These are phyloP conservation scores for Phytopythium ostracodes DNA, from an alignment of 352 stramenopile species.

Conservation along the genomic window DNA sequence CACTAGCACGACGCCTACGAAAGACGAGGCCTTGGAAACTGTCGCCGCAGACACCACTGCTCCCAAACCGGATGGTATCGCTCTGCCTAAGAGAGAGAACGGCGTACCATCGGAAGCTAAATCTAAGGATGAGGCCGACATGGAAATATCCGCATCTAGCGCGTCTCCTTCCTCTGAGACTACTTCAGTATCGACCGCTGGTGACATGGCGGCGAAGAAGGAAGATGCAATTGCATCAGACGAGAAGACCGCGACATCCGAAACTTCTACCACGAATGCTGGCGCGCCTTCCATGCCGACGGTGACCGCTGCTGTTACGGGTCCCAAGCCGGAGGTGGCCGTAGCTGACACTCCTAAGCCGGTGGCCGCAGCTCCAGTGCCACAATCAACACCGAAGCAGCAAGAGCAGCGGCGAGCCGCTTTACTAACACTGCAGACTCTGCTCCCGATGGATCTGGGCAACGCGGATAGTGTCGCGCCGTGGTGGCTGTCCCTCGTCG, in stretches of 20 bases:
- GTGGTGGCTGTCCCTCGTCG: conserved; percentile 77
- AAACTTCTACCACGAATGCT: not conserved
- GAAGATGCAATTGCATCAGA: not conserved
- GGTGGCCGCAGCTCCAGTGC: not conserved
- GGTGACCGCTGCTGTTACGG: not conserved
- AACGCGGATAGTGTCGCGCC: conserved; percentile 30
- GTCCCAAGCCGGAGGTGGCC: not conserved
- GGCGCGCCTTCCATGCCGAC: not conserved
- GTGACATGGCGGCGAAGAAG: not conserved
- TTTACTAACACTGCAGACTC: conserved; percentile 33
- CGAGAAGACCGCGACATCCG: not conserved
- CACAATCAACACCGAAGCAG: not conserved
- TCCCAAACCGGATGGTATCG: not conserved
- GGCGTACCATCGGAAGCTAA: not conserved
- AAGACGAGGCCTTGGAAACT: not conserved
- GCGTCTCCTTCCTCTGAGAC: not conserved
- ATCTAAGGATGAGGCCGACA: not conserved
- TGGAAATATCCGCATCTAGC: not conserved
- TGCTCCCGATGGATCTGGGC: conserved; percentile 28
- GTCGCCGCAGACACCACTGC: not conserved
- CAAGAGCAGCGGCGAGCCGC: conserved; percentile 25
- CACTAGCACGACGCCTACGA: not conserved
- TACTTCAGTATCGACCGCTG: not conserved
- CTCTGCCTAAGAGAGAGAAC: not conserved
- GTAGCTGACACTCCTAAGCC: no score